Evolutionary conservation across 2,329 filamentous ascomycete species (phyloP), one percentile per base, ranked within the genome.

Genomic region (Cladophialophora immunda): DNA sequence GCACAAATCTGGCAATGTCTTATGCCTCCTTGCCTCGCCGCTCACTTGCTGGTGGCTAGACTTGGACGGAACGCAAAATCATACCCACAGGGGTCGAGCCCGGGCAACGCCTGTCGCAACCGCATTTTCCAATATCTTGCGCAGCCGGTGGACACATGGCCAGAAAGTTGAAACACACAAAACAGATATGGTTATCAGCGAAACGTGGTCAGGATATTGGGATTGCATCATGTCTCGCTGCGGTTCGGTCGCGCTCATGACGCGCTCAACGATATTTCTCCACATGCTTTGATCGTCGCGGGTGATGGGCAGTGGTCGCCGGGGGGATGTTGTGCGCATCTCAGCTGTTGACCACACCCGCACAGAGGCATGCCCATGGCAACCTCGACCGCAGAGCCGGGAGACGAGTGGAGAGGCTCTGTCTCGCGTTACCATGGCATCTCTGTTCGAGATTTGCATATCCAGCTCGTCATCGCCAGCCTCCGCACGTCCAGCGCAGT

Each of bases 11-110:
- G 22, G 45, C 4, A 22, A 61, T 61, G 58, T 61, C 30, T 61
- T 25, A 61, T 41, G 1, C 17, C 47, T 53, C 58, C 58, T 53
- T 61, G 13, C 58, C 58, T 61, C 38, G 41, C 34, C 13, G 22
- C 57, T 50, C 13, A 30, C 29, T 19, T 34, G 1, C 32, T 17
- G 27, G 29, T 50, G 38, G 57, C 29, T 7, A 17, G 57, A 27
- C 4, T 25, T 32, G 38, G n/a, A 19, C 9, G 9, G 38, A 45
- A 7, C 38, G 9, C 38, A 19, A 2, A 45, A 6, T 19, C 4
- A 19, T 45, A 19, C 7, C 38, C 38, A 15, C 7, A 11, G 32
- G 32, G 38, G 17, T 19, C n/a, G 38, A 19, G 17, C 38, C 6
- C 9, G 32, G 5, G 38, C 38, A 9, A 45, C 38, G 38, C 7